Conservation (phyloP, 345 rosid genomes). For the Syzygium grande region DNA sequence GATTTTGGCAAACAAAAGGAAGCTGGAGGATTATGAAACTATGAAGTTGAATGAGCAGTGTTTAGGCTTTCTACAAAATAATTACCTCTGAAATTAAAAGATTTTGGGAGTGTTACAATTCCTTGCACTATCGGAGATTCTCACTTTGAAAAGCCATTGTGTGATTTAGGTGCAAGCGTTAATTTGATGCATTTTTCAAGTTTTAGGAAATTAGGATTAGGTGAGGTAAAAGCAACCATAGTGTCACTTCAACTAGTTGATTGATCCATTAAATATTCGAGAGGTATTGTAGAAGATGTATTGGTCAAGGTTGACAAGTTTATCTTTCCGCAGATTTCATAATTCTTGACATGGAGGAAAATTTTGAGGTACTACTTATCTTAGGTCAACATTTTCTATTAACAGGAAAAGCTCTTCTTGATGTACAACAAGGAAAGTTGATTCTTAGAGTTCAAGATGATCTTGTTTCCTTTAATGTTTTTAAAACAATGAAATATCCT, state of each 20-base stretch:
- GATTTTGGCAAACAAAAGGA: background rate
- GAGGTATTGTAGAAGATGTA: too few species aligned
- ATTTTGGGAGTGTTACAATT: background rate
- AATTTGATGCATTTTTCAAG: background rate
- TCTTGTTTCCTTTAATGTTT: too few species aligned
- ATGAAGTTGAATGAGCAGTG: background rate
- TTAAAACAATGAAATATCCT: too few species aligned
- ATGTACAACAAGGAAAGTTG: too few species aligned
- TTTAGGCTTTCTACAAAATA: background rate
- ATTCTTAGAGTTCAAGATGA: too few species aligned
- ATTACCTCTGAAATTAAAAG: background rate
- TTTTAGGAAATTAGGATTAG: background rate
- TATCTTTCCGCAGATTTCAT: too few species aligned
- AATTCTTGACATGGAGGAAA: too few species aligned
- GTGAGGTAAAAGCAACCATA: background rate
- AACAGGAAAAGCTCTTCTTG: too few species aligned
- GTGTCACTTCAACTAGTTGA: background rate
- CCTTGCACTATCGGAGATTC: background rate
- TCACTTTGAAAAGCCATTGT: background rate
- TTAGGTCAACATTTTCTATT: too few species aligned
- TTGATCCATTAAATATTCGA: background rate
- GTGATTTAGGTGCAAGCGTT: background rate
- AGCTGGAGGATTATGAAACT: background rate
- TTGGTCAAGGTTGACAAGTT: too few species aligned
- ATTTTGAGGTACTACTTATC: too few species aligned